Conservation (phyloP, 768 basidiomycete genomes). For the Lactarius sanguifluus region DNA sequence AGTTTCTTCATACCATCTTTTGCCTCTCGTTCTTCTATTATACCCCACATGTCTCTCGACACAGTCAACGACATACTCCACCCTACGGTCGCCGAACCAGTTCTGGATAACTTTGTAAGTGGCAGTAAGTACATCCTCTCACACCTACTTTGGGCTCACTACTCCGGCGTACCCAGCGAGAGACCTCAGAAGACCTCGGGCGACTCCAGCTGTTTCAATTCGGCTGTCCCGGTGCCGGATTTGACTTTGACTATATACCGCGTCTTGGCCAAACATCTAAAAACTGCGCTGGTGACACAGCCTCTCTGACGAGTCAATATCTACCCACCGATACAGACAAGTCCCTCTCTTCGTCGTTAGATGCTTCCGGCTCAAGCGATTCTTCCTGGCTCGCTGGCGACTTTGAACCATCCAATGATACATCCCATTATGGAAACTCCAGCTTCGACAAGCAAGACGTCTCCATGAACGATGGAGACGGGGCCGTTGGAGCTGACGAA, state of each 20-base stretch:
- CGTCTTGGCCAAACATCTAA: no score
- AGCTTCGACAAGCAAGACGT: neutral
- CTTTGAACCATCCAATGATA: neutral
- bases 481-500: neutral
- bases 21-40: neutral
- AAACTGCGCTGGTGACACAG: neutral
- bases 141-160: neutral
- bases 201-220: neutral
- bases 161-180: neutral
- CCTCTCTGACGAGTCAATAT: neutral
- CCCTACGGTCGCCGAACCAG: neutral
- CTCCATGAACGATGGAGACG: neutral
- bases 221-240: neutral
- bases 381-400: neutral
- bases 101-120: conserved; percentile 12
- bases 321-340: neutral
- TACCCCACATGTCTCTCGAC: neutral
- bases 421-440: neutral
- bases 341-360: neutral
- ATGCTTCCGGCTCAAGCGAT: neutral
- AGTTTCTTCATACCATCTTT: neutral
- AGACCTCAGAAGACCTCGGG: neutral
- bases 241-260: conserved; percentile 4
- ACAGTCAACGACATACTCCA: neutral
- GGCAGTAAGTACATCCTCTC: neutral